Evolutionary conservation across 192 early-diverging fungal species (phyloP), one percentile per base, ranked within the genome.

Genomic region (Oehlia diaphana): DNA sequence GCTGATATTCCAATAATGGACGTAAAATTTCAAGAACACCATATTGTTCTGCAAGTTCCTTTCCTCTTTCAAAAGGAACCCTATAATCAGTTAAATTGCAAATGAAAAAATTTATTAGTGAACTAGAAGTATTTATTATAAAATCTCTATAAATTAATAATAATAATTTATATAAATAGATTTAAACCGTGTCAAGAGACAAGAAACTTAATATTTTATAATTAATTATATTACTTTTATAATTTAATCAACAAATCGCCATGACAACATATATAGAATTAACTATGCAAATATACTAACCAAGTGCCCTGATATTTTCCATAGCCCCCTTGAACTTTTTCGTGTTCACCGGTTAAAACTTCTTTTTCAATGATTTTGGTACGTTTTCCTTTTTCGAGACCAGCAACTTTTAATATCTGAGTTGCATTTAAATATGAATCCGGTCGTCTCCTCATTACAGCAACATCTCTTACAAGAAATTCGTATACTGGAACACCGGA

Each of bases 291-390:
- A 16, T 13, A 53, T 63, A 69, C 87, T 74, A 85, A 93, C 92
- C 92, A 93, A n/a, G 92, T 93, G 79, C 95, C 95, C 85, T 97
- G 95, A 81, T 95, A 97, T 85, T 96, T 95, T 28, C 96, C 96
- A 84, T 97, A 98, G 14, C 96, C 96, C 31, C 96, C 96, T 86
- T 98, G 96, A 26, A 98, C 91, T 83, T 98, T 98, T 79, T 98
- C 96, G 84, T 97, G 95, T 31, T 88, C 87, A 19, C 93, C 93
- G 50, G 87, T 86, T 65, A 94, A 85, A 9, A 98, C 89, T 76
- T 96, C 95, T 78, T 89, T 87, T 86, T 98, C 96, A 14, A 98
- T 90, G 69, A 96, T 95, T 81, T 94, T 95, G 62, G 95, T 95
- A 50, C 96, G 88, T 79, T 87, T 88, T 70, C 91, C 91, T 82